These are phyloP conservation scores for Aspergillus unguis DNA, from an alignment of 2,329 filamentous ascomycete genomes.

Conservation along the genomic window DNA sequence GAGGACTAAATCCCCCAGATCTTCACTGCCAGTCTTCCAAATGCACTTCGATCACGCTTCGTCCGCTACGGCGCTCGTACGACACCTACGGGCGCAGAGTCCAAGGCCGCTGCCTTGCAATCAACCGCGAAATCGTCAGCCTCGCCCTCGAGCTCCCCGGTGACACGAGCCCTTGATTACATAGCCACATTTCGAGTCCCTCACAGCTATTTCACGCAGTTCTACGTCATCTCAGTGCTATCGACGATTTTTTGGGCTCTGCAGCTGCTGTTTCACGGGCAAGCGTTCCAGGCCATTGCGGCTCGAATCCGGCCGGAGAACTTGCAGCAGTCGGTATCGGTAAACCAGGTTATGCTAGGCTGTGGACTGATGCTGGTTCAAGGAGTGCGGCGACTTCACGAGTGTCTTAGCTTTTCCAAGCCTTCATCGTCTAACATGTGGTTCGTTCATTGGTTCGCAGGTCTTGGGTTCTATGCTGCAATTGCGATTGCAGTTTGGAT, in stretches of 20 bases:
- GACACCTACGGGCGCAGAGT: slow-evolving; percentile 21
- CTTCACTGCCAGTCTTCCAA: slow-evolving; percentile 50
- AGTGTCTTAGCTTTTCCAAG: slow-evolving; percentile 64
- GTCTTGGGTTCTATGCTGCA: slow-evolving; percentile 70
- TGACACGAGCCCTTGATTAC: slow-evolving; percentile 45
- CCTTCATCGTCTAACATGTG: slow-evolving; percentile 76
- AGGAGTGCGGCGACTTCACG: slow-evolving; percentile 69
- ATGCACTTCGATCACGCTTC: slow-evolving; percentile 54
- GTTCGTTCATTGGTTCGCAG: slow-evolving; percentile 77
- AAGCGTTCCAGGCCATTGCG: slow-evolving; percentile 51
- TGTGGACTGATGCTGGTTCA: slow-evolving; percentile 76
- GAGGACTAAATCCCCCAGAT: slow-evolving; percentile 35
- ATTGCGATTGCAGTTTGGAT: slow-evolving; percentile 79
- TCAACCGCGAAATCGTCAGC: slow-evolving; percentile 8
- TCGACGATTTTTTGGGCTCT: slow-evolving; percentile 71
- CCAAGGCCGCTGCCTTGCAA: slow-evolving; percentile 13
- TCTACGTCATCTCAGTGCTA: slow-evolving; percentile 70
- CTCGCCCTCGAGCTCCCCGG: slow-evolving; percentile 14
- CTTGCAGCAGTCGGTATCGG: slow-evolving; percentile 50
- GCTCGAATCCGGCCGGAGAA: slow-evolving; percentile 38
- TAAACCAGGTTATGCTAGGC: slow-evolving; percentile 61
- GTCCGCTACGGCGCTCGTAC: slow-evolving; percentile 60
- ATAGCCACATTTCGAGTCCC: slow-evolving; percentile 64
- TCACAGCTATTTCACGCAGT: slow-evolving; percentile 85
- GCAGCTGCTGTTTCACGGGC: slow-evolving; percentile 59